Evolutionary conservation across 2,329 filamentous ascomycete genomes (phyloP), one percentile per base, ranked within the genome.

Genomic region (Fusarium agapanthi): DNA sequence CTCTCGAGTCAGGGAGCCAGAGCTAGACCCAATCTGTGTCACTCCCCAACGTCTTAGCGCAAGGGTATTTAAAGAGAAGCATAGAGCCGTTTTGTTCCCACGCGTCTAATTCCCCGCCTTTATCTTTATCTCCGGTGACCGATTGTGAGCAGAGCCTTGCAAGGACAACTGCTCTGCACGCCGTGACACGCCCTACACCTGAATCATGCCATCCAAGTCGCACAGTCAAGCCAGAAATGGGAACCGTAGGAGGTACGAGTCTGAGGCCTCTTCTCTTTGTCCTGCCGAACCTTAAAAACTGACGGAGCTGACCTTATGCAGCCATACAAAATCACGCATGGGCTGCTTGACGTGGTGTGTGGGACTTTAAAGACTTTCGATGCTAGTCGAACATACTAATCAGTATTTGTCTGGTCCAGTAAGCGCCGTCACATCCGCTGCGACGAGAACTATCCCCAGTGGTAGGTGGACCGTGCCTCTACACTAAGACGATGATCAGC

Each of bases 341-440:
- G 68, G 68, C 11, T 71, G 68, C 24, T 67, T 71, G 47, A 71
- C 68, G 5, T 71, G 68, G 68, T 71, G 35, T 55, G 68, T 71
- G 51, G 37, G 44, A 65, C 37, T 24, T 5, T 7, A 28, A 22
- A 40, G 16, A 28, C 16, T 24, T 30, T 38, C 41, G 60, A 60
- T 66, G 45, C 14, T 47, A 67, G 48, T 48, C 53, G 43, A 45
- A 28, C 11, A 28, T 56, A 50, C 68, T 71, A 58, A 71, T 32
- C 14, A 41, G 32, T 61, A 24, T 50, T 66, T 57, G 24, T 56
- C 44, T 51, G 44, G 34, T 61, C 16, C 41, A 71, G 68, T 41
- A 71, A 71, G 43, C 67, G 67, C 34, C 56, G 68, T 13, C 68
- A 71, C 18, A 71, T 71, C 8, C 62, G 68, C 13, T 71, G 68